Evolutionary conservation across 306 rosid species (phyloP).

Genomic region (Urtica urens): DNA sequence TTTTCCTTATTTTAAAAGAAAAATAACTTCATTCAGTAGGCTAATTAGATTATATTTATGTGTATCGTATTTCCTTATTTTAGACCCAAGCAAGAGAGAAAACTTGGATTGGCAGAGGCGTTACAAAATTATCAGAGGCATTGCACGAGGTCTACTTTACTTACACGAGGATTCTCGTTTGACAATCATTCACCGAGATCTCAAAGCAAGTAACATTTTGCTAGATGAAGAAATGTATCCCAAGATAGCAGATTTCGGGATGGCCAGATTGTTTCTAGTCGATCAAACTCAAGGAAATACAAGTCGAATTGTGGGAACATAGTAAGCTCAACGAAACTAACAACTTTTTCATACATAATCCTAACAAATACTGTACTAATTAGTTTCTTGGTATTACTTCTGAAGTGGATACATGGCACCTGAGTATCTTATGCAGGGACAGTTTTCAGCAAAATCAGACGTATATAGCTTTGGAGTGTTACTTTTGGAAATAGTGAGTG

Average conservation of each 20-base stretch:
- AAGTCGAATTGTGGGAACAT: slow-evolving; percentile 30
- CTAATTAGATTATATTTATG: not conserved
- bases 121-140: slow-evolving; percentile 23
- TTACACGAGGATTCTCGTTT: slow-evolving; percentile 40
- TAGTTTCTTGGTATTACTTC: not conserved
- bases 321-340: slow-evolving; percentile 24
- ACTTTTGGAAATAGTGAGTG: not conserved
- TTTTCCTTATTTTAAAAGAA: not conserved
- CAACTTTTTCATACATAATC: not conserved
- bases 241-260: slow-evolving; percentile 39
- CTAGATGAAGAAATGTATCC: slow-evolving; percentile 27
- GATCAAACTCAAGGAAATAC: slow-evolving; percentile 25
- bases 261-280: slow-evolving; percentile 23
- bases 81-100: slow-evolving; percentile 15
- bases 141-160: slow-evolving; percentile 34
- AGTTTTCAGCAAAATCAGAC: not conserved
- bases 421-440: not conserved
- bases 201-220: slow-evolving; percentile 31
- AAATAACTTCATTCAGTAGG: not conserved
- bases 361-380: no score
- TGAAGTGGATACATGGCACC: slow-evolving; percentile 1
- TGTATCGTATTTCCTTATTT: not conserved
- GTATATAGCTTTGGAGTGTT: not conserved
- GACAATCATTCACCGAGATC: slow-evolving; percentile 33
- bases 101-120: slow-evolving; percentile 30